phyloP scores from a whole-genome alignment of 306 rosid genomes.

The Glycine soja region DNA sequence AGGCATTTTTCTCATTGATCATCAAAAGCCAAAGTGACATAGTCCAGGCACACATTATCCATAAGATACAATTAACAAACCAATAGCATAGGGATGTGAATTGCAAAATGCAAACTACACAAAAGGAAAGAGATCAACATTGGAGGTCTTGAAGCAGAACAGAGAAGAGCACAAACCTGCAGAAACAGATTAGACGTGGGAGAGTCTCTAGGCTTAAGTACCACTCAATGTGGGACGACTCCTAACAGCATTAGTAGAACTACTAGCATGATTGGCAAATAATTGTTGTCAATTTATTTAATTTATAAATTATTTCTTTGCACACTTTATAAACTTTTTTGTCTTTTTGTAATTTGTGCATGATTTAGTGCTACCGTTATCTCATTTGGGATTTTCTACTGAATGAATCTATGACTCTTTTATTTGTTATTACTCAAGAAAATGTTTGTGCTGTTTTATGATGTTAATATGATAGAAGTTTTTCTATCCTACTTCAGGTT shows the following conservation, averaged over 20 bases:
- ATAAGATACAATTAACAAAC: background rate
- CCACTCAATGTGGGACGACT: too few species aligned
- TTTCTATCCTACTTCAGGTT: conserved; percentile 58
- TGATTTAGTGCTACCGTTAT: conserved; percentile 12
- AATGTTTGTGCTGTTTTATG: conserved; percentile 30
- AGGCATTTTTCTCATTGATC: background rate
- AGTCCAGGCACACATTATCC: background rate
- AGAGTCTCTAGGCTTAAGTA: too few species aligned
- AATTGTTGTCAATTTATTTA: background rate
- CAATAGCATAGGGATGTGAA: background rate
- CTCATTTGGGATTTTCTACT: conserved; percentile 14
- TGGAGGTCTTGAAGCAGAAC: too few species aligned
- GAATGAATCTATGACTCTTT: conserved; percentile 28
- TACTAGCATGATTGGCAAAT: background rate
- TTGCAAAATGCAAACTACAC: background rate
- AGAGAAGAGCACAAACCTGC: too few species aligned
- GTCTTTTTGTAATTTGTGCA: background rate
- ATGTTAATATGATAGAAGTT: conserved; percentile 32
- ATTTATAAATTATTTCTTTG: conserved; percentile 26
- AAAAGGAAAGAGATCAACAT: background rate
- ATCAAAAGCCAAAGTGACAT: background rate
- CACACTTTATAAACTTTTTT: background rate
- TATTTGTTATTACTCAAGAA: background rate
- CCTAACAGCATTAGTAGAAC: background rate
- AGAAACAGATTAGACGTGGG: too few species aligned